Percentiles rank a stretch among this genome's conserved stretches.
phyloP scores from a whole-genome alignment of 2,329 filamentous ascomycete genomes.

The Colletotrichum tanaceti region DNA sequence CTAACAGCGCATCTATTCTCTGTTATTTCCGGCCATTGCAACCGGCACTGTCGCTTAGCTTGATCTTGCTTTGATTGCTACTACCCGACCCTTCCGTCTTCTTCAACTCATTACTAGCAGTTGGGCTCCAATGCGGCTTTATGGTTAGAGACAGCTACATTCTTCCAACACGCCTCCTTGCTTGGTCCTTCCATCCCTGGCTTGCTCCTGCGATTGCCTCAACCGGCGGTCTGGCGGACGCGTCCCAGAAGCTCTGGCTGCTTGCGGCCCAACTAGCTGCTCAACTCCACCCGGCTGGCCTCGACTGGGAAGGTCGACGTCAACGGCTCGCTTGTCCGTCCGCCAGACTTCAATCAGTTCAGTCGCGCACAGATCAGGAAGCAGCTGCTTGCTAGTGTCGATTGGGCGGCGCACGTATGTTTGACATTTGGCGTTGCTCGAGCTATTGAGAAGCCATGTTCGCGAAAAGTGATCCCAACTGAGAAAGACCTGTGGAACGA shows the following conservation, averaged over 20 bases:
- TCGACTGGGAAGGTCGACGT: constrained; percentile 1
- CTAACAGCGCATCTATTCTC: neutral
- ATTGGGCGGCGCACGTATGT: constrained; percentile 33
- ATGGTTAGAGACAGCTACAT: constrained; percentile 4
- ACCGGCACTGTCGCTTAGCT: constrained; percentile 4
- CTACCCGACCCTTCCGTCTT: neutral
- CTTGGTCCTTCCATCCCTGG: constrained; percentile 3
- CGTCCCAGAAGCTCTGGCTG: constrained; percentile 13
- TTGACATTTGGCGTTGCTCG: constrained; percentile 29
- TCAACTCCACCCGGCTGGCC: neutral
- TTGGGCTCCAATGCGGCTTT: neutral
- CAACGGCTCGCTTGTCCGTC: constrained; percentile 31
- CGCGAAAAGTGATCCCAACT: constrained; percentile 1
- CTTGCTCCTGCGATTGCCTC: constrained; percentile 8
- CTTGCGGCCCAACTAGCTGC: constrained; percentile 36
- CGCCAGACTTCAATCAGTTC: constrained; percentile 15
- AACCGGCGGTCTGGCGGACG: constrained; percentile 24
- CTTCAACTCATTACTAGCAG: neutral
- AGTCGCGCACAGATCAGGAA: constrained; percentile 32
- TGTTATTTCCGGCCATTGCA: too few species aligned
- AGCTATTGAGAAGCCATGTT: constrained; percentile 32
- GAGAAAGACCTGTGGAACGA: neutral
- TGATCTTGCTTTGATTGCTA: constrained; percentile 3
- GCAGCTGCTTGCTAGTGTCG: constrained; percentile 16
- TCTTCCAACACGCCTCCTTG: constrained; percentile 17